Evolutionary conservation across 2,329 filamentous ascomycete species (phyloP).

Genomic region (Apiospora arundinis): DNA sequence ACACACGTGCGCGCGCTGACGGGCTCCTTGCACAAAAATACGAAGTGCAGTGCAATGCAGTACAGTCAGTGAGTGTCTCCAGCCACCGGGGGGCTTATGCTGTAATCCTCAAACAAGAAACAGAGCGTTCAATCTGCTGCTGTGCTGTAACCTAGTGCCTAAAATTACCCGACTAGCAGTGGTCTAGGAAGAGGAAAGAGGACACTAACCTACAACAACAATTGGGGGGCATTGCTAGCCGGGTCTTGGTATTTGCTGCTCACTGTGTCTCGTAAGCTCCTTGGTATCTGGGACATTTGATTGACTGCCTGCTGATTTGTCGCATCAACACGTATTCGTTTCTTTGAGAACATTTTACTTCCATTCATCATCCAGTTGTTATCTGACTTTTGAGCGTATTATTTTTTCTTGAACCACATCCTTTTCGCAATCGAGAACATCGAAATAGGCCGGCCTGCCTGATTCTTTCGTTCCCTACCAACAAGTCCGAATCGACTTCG

Average conservation of each 20-base stretch:
- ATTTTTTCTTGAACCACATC: too few relatives aligned
- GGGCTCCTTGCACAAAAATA: not conserved
- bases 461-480: conserved; percentile 21
- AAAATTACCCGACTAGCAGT: not conserved
- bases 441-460: not conserved
- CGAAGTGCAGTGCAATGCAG: not conserved
- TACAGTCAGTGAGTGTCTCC: too few relatives aligned
- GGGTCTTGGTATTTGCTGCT: not conserved
- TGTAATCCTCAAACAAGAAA: not conserved
- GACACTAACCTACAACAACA: conserved; percentile 16
- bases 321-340: not conserved
- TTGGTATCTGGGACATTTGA: not conserved
- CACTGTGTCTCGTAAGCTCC: conserved; percentile 14
- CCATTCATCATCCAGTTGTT: conserved; percentile 7
- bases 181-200: not conserved
- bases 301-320: not conserved
- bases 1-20: not conserved
- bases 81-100: conserved; percentile 1
- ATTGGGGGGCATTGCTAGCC: conserved; percentile 1
- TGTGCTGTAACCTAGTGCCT: conserved; percentile 15
- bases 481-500: conserved; percentile 19
- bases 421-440: not conserved
- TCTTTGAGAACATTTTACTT: not conserved
- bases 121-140: not conserved
- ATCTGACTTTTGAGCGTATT: not conserved